These are phyloP conservation scores for Paecilomyces fulvus DNA, from an alignment of 2,329 filamentous ascomycete genomes.

Conservation along the genomic window DNA sequence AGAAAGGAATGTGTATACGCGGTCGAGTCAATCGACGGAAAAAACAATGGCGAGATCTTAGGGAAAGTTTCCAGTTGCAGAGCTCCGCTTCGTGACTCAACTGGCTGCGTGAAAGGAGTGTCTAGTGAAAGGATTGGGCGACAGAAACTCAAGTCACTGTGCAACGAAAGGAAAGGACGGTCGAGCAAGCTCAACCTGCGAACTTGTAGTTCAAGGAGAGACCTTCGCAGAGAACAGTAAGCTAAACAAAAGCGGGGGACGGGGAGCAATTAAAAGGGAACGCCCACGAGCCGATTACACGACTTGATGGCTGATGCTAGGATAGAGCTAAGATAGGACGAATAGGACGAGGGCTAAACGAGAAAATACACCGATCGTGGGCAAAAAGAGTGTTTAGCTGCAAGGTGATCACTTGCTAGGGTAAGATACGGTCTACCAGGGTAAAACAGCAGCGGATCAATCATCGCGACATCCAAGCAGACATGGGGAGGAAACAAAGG, in stretches of 20 bases:
- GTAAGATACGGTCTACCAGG: not conserved
- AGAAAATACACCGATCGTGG: not conserved
- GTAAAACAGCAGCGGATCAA: not conserved
- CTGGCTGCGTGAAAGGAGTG: not conserved
- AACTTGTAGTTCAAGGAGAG: not conserved
- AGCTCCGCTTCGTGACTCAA: not conserved
- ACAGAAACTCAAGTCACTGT: conserved; percentile 1
- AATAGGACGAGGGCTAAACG: not conserved
- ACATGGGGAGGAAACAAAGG: not conserved
- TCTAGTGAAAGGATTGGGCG: not conserved
- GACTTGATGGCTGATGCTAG: not conserved
- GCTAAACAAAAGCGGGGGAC: not conserved
- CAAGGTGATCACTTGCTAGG: not conserved
- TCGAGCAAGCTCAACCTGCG: conserved; percentile 1
- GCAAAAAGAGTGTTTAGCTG: not conserved
- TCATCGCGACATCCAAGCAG: not conserved
- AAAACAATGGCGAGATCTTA: not conserved
- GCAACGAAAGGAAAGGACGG: not conserved
- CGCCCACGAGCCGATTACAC: not conserved
- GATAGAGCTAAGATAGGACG: not conserved
- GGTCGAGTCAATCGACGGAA: conserved; percentile 1
- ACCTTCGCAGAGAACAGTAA: not conserved
- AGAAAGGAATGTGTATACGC: not conserved
- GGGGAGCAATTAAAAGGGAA: not conserved
- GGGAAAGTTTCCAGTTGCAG: not conserved